Conservation (phyloP, 169 alveolate species). For the Toxoplasma gondii region DNA sequence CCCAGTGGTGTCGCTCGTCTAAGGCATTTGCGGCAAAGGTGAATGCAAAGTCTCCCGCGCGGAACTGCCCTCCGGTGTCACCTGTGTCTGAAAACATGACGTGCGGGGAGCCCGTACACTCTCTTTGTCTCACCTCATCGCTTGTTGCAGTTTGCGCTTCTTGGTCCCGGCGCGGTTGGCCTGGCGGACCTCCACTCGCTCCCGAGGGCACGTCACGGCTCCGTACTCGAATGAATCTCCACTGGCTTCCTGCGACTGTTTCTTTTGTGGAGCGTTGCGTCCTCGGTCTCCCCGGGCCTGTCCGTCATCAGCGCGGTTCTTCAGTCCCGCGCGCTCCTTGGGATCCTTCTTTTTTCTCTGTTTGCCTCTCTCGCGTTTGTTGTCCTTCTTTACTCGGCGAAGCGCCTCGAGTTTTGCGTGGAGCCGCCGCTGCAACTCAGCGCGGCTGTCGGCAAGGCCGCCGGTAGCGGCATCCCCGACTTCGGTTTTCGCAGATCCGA, state of each 20-base stretch:
- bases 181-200: neutral
- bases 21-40: too few relatives aligned
- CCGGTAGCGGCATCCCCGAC: neutral
- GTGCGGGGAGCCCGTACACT: too few relatives aligned
- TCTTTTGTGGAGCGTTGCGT: neutral
- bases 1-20: too few relatives aligned
- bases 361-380: neutral
- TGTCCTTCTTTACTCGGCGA: neutral
- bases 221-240: neutral
- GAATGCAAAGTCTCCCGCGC: too few relatives aligned
- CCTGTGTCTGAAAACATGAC: too few relatives aligned
- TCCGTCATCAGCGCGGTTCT: neutral
- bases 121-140: neutral
- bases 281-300: neutral
- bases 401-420: constrained; percentile 45
- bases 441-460: neutral
- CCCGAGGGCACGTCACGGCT: constrained; percentile 1
- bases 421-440: constrained; percentile 44
- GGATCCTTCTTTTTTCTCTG: neutral
- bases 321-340: neutral
- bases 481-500: neutral
- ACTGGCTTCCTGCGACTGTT: neutral
- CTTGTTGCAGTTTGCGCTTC: neutral
- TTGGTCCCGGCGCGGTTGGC: constrained; percentile 13
- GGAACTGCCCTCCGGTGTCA: too few relatives aligned